A percentile compares a stretch with the other conserved stretches of the same genome.
Evolutionary conservation across 2,329 filamentous ascomycete species (phyloP).

Genomic region (Trichoderma aggressivum): DNA sequence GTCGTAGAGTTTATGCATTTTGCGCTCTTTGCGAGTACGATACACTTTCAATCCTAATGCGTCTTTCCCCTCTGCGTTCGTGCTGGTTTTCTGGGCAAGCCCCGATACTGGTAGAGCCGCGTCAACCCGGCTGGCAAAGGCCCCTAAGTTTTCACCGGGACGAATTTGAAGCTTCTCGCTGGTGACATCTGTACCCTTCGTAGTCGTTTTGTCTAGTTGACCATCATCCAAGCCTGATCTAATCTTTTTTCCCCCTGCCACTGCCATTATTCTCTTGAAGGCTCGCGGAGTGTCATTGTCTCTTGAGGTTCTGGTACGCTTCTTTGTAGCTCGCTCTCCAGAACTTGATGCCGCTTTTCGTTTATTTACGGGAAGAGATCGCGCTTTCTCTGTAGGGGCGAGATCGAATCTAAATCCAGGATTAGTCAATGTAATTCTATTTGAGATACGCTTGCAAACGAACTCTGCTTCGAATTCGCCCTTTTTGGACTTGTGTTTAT

Average conservation of each 20-base stretch:
- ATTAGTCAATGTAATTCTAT: not conserved
- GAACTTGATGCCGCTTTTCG: constrained; percentile 16
- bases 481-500: constrained; percentile 53
- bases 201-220: constrained; percentile 23
- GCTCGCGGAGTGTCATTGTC: constrained; percentile 83
- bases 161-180: constrained; percentile 63
- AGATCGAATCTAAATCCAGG: constrained; percentile 45
- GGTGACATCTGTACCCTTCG: constrained; percentile 25
- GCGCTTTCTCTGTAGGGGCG: constrained; percentile 47
- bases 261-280: constrained; percentile 81
- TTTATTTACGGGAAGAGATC: constrained; percentile 44
- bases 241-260: constrained; percentile 57
- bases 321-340: constrained; percentile 44
- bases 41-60: constrained; percentile 63
- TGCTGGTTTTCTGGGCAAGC: constrained; percentile 57
- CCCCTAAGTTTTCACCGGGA: constrained; percentile 77
- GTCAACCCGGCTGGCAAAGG: constrained; percentile 81
- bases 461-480: constrained; percentile 52
- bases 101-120: constrained; percentile 74
- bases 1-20: constrained; percentile 75
- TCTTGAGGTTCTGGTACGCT: constrained; percentile 43
- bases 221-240: constrained; percentile 71
- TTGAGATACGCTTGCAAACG: not conserved
- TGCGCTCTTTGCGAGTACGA: constrained; percentile 78
- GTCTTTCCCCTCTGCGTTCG: constrained; percentile 57